A percentile compares a stretch with the other conserved stretches of the same genome.
phyloP scores from a whole-genome alignment of 176 grass and related monocot genomes.

The Zoysia japonica region DNA sequence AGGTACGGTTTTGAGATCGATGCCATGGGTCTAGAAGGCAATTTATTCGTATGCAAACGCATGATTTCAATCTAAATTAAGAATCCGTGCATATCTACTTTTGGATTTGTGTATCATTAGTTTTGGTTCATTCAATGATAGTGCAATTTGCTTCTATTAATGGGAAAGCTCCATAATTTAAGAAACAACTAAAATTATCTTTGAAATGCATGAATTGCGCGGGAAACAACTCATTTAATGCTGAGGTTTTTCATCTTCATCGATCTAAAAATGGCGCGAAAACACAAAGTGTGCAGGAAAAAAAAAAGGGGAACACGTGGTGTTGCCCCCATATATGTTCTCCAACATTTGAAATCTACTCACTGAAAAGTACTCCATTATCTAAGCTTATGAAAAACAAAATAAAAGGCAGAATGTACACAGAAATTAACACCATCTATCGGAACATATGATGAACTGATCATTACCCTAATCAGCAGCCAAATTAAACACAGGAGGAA shows the following conservation, averaged over 20 bases:
- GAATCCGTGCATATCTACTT: not conserved
- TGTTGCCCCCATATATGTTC: not conserved
- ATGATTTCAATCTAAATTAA: not conserved
- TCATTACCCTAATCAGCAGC: not conserved
- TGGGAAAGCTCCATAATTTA: not conserved
- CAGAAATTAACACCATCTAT: not conserved
- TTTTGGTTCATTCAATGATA: not conserved
- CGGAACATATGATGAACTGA: not conserved
- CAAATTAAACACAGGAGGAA: not conserved
- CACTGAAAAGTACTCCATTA: not conserved
- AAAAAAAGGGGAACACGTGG: not conserved
- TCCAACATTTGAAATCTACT: not conserved
- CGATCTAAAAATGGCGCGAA: not conserved
- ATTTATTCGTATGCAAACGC: too few species aligned
- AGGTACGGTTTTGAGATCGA: too few species aligned
- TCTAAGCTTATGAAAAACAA: not conserved
- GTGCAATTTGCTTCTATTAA: not conserved
- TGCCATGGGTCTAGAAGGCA: not conserved
- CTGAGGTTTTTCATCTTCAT: not conserved
- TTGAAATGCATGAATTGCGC: not conserved
- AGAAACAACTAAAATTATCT: not conserved
- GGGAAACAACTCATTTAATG: not conserved
- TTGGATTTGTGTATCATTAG: not conserved
- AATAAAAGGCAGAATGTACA: not conserved
- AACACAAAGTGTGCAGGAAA: not conserved